Evolutionary conservation across 2,329 filamentous ascomycete species (phyloP), one percentile per base, ranked within the genome.

Genomic region (Venturia aucupariae): DNA sequence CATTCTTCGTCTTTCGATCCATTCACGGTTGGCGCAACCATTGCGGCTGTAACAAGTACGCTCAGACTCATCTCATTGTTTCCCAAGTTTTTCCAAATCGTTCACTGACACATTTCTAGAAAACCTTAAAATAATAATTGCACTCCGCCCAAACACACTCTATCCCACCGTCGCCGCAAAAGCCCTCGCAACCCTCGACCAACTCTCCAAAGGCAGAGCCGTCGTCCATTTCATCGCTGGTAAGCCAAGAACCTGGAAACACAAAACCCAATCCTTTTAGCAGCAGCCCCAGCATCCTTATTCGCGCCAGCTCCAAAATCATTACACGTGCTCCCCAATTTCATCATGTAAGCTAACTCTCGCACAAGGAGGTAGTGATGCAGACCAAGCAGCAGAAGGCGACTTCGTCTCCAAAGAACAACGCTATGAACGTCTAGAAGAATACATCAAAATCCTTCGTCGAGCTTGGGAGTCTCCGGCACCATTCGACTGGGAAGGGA

Each of bases 161-260:
- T 85, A 84, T 69, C 84, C 84, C 4, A 86, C 84, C 1, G 83
- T 86, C 0, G 84, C 84, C 0, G 84, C 84, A 51, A 86, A 86
- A 71, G 80, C 82, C 3, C 78, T 86, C 1, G 83, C 84, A 1
- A 86, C 84, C 0, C 79, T 86, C 0, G 83, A 86, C 67, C 84
- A 86, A 67, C 80, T 86, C 32, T 81, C 81, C 70, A 73, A 72
- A 3, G 84, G 84, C 8, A 80, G 84, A 11, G 83, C 79, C 4
- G 83, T 86, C 0, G 84, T 86, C 13, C 84, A 86, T 68, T 85
- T 86, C 69, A 86, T 86, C 67, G 84, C 84, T 0, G 84, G 35
- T 38, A 38, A 38, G 35, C 35, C 11, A n/a, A 6, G 35, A 38
- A 38, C 35, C 5, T n/a, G n/a, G n/a, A n/a, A n/a, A n/a, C n/a